Base-by-base conservation (phyloP, 148 eudicot genomes). In the Spergularia bocconei region DNA sequence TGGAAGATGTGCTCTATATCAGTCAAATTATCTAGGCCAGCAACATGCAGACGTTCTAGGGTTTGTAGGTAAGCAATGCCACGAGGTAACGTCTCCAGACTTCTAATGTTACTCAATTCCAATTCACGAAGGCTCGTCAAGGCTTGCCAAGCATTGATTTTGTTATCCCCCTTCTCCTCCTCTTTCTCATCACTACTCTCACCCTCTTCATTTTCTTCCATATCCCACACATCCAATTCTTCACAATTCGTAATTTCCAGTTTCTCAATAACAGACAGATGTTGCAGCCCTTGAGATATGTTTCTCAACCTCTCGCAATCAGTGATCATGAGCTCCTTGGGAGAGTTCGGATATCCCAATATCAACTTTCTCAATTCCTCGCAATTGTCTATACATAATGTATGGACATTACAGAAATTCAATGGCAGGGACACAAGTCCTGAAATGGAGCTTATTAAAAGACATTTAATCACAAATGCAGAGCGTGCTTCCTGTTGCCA, bases 221-320 rank as follows among this genome's bases (percentile, higher is more conserved):
- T 29, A 29, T 67, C 53, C 15, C 70, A 8, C 7, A 19, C 2
- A 67, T 67, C 70, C 15, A 19, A 67, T 17, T 67, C 70, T 47
- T 44, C 29, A 47, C 70, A 67, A n/a, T 14, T 6, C 39, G 7
- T 12, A 7, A 50, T 69, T 10, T 21, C 17, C 17, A 69, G 12
- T 11, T 12, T 13, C 58, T 69, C 72, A 51, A 69, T 56, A 15
- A 38, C 51, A 10, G 70, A 8, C n/a, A 69, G 72, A 52, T 50
- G 57, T 14, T 69, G 72, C 38, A 69, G 23, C 16, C 13, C 53
- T 2, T 47, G 23, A 39, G 17, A 67, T 36, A 56, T 11, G 52
- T 56, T 11, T 39, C 33, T 55, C 74, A 71, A 71, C 5, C 38
- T 36, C 8, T 6, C 9, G 17, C 74, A 56, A 0, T 7, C 4